These are phyloP conservation scores for Xylariaceae sp. DNA, from an alignment of 2,329 filamentous ascomycete genomes.

Conservation along the genomic window DNA sequence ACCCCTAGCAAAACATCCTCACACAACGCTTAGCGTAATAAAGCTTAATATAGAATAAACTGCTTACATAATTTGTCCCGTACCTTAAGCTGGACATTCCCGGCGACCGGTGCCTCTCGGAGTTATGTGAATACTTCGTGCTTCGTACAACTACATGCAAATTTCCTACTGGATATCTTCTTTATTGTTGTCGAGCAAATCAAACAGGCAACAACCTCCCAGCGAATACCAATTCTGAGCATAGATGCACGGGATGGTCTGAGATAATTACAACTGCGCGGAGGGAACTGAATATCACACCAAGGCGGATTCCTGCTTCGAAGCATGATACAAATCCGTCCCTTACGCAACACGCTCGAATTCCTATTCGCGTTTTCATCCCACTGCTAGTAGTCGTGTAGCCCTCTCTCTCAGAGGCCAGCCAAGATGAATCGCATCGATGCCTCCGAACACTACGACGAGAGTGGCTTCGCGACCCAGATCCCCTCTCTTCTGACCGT, in stretches of 20 bases:
- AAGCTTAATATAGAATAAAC: too few species aligned
- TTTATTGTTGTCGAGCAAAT: background rate
- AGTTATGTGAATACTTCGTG: too few species aligned
- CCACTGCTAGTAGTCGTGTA: background rate
- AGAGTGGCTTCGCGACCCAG: conserved; percentile 45
- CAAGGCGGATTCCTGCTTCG: background rate
- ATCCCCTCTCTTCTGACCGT: conserved; percentile 81
- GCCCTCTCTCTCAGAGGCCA: too few species aligned
- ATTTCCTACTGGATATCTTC: background rate
- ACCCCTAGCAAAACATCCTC: too few species aligned
- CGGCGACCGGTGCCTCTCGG: too few species aligned
- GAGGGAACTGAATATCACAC: background rate
- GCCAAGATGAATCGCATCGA: conserved; percentile 51
- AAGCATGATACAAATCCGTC: background rate
- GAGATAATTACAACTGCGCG: background rate
- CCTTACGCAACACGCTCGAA: background rate
- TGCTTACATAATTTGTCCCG: too few species aligned
- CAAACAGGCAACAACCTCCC: background rate
- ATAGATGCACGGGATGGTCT: background rate
- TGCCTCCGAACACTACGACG: conserved; percentile 56
- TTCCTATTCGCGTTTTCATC: background rate
- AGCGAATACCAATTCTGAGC: background rate
- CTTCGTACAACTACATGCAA: too few species aligned
- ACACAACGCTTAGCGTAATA: too few species aligned
- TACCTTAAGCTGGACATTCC: too few species aligned